Evolutionary conservation across 371 early-diverging fungal species (phyloP), one percentile per base, ranked within the genome.

Genomic region (Apophysomyces variabilis): DNA sequence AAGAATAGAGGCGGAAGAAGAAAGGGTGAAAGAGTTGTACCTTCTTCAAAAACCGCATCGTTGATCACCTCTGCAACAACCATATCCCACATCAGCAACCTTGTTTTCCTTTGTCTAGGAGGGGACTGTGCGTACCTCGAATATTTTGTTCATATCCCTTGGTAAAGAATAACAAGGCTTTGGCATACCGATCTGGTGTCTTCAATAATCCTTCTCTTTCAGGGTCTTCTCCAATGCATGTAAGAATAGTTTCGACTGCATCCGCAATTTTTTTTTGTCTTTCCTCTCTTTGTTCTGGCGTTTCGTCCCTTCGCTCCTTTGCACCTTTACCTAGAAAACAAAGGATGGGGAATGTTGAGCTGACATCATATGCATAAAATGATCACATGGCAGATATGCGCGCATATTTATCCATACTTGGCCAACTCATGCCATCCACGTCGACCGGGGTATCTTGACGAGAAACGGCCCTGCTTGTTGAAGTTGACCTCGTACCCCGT

Each of bases 141-240:
- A 96, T 85, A 44, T 87, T 88, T 73, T 91, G 87, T 71, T 98
- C 97, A 77, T 98, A 99, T 3, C 98, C 99, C 77, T 95, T 92
- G 6, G 99, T 96, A 67, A 98, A 93, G 73, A 95, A 98, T 90
- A 97, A 87, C 61, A 99, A 81, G 3, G 99, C 98, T 75, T 96
- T 95, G 61, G 99, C 99, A 79, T 97, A 98, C 44, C 99, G 88
- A 61, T 94, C 91, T 16, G 99, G 99, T 1, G 99, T 99, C 79
- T 96, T 97, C 57, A 92, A 74, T 41, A 99, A 79, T 0, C 99
- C 99, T 72, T 98, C 97, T 47, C 99, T 87, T 50, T 90, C 86
- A 16, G 95, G 91, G 73, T 99, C 96, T 78, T 99, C 99, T 44
- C 99, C 99, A 58, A 99, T 86, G 72, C 93, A 93, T 66, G 93